Evolutionary conservation across 2,329 filamentous ascomycete genomes (phyloP).

Genomic region (Albophoma yamanashiensis): DNA sequence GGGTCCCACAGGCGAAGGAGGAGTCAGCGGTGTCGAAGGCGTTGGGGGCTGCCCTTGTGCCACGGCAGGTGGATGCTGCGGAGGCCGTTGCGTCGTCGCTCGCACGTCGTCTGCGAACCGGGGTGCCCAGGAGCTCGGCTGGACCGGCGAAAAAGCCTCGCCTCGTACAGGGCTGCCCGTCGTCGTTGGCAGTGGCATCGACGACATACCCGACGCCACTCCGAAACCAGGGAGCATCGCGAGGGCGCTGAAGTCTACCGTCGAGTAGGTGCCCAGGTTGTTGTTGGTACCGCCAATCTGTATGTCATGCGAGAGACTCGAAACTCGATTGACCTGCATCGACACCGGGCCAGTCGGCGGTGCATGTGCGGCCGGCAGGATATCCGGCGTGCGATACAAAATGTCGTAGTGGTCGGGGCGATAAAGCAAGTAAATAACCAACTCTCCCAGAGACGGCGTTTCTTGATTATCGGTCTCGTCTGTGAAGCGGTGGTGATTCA

Average conservation of each 20-base stretch:
- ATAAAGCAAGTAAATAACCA: constrained; percentile 48
- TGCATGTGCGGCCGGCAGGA: constrained; percentile 11
- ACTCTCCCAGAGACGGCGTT: constrained; percentile 29
- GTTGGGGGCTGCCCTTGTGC: constrained; percentile 17
- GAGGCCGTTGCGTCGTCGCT: constrained; percentile 8
- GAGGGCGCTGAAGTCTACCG: constrained; percentile 30
- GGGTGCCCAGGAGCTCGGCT: constrained; percentile 26
- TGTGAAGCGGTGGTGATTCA: constrained; percentile 60
- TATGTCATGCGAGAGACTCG: constrained; percentile 33
- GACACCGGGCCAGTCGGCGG: constrained; percentile 2
- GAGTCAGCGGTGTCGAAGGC: constrained; percentile 21
- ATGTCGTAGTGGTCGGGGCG: constrained; percentile 88
- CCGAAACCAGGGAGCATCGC: constrained; percentile 36
- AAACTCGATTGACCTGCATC: constrained; percentile 44
- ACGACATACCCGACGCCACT: constrained; percentile 16
- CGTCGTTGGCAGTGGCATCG: constrained; percentile 20
- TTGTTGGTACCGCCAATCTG: constrained; percentile 28
- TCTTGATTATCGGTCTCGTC: constrained; percentile 39
- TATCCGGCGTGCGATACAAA: constrained; percentile 54
- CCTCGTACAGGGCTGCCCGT: constrained; percentile 13
- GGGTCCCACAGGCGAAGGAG: constrained; percentile 7
- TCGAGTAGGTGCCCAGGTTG: constrained; percentile 29
- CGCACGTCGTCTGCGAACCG: constrained; percentile 16
- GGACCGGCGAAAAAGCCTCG: constrained; percentile 21
- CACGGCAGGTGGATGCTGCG: constrained; percentile 16